Conservation (phyloP, 345 rosid species). For the Sisymbrium altissimum region DNA sequence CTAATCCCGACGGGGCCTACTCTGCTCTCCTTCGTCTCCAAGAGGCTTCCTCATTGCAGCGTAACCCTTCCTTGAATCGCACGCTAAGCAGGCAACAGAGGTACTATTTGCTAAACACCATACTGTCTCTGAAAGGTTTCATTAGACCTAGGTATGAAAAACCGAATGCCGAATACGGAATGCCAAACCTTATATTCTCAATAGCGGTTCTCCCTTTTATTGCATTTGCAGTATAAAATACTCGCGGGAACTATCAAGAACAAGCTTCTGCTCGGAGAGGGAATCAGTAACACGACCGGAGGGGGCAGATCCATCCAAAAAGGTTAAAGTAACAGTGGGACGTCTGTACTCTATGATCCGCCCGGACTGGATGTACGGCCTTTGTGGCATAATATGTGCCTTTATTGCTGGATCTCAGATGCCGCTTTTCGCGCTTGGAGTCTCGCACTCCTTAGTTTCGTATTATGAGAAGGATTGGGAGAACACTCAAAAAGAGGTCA, state of each 20-base stretch:
- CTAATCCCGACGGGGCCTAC: constrained; percentile 59
- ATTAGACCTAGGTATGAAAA: not conserved
- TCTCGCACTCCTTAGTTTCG: constrained; percentile 86
- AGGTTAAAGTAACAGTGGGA: constrained; percentile 44
- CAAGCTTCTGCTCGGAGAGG: constrained; percentile 79
- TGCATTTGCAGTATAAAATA: constrained; percentile 43
- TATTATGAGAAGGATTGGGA: constrained; percentile 76
- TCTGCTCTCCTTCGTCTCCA: constrained; percentile 80
- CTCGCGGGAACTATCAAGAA: constrained; percentile 67
- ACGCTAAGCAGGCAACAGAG: constrained; percentile 56
- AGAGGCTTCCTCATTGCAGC: constrained; percentile 61
- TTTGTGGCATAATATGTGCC: constrained; percentile 65
- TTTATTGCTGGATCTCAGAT: constrained; percentile 82
- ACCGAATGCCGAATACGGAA: too few relatives aligned
- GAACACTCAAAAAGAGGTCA: constrained; percentile 59
- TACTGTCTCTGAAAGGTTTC: not conserved
- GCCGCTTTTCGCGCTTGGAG: constrained; percentile 97
- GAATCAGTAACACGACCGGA: constrained; percentile 60
- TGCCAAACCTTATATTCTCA: not conserved
- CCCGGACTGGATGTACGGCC: constrained; percentile 88
- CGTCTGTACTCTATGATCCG: constrained; percentile 76
- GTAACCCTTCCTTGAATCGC: constrained; percentile 57
- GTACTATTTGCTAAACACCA: constrained; percentile 34
- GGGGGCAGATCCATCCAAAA: constrained; percentile 37
- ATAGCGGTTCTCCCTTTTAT: not conserved